A percentile compares a stretch with the other conserved stretches of the same genome.
phyloP scores from a whole-genome alignment of 1,139 yeast genomes.

The Yamadazyma siamensis region DNA sequence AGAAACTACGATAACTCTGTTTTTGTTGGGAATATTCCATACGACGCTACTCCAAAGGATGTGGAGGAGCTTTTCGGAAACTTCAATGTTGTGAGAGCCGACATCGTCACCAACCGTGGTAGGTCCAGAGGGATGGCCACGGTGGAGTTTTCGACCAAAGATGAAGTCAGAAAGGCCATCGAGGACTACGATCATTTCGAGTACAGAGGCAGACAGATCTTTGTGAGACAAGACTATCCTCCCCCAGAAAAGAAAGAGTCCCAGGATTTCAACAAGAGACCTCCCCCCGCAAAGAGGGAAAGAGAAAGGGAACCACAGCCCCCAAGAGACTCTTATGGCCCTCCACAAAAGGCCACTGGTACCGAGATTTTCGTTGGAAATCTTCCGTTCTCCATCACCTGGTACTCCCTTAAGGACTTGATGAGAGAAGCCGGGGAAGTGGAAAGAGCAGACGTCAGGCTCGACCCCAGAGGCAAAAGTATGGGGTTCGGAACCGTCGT shows the following conservation, averaged over 20 bases:
- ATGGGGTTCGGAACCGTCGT: conserved; percentile 84
- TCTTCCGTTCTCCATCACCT: conserved; percentile 72
- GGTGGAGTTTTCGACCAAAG: conserved; percentile 72
- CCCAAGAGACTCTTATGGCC: conserved; percentile 1
- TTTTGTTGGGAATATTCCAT: conserved; percentile 74
- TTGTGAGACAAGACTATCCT: conserved; percentile 86
- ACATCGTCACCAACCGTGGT: conserved; percentile 78
- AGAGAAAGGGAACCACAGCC: conserved; percentile 15
- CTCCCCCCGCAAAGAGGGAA: conserved; percentile 18
- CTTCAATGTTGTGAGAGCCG: conserved; percentile 81
- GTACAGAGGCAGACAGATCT: conserved; percentile 76
- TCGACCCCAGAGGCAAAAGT: conserved; percentile 70
- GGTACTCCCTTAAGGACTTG: conserved; percentile 85
- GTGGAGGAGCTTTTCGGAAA: conserved; percentile 59
- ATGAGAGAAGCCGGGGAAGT: conserved; percentile 77
- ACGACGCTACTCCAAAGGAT: conserved; percentile 56
- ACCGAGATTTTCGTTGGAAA: conserved; percentile 79
- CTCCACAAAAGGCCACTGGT: conserved; percentile 37
- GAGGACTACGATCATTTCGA: conserved; percentile 62
- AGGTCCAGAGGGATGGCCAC: conserved; percentile 92
- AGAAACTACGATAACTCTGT: conserved; percentile 69
- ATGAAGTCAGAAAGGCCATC: conserved; percentile 76
- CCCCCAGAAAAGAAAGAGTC: conserved; percentile 51
- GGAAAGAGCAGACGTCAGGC: conserved; percentile 74
- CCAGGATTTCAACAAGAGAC: conserved; percentile 7